Evolutionary conservation across 1,139 yeast genomes (phyloP), one percentile per base, ranked within the genome.

Genomic region (Scheffersomyces quercinus): DNA sequence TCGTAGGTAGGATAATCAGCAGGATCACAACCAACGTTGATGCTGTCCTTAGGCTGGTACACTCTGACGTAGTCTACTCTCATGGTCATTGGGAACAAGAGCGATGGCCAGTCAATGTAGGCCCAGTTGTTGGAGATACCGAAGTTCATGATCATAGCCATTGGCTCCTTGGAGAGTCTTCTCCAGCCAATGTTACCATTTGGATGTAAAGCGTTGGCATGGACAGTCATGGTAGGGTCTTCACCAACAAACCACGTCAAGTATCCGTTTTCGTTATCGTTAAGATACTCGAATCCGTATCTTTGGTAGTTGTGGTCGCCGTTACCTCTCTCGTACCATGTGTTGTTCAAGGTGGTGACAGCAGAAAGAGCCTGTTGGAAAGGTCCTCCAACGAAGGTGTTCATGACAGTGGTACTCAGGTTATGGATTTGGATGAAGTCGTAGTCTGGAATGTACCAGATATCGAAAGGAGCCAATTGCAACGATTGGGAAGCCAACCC

Each of bases 61-160:
- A 63, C 43, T 26, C 67, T 52, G 28, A 62, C 61, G 34, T 58
- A 58, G 38, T 60, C 65, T 11, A 62, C 42, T 16, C 55, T 52
- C 57, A 62, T 51, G 28, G 47, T 47, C 28, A 50, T 47, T n/a
- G 67, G 67, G 50, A 63, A 63, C 20, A 44, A 44, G 38, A 63
- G 43, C 1, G 60, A 49, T 11, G 62, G 61, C 67, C 67, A 63
- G 43, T 62, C 62, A 28, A 63, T 61, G 39, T 61, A 62, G n/a
- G 66, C 65, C 67, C 67, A 63, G 38, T 53, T 59, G 47, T 58
- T 59, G 33, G 67, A 62, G 24, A 63, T 48, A 46, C 67, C 67
- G 46, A 63, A 53, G 44, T 62, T 63, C 51, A 62, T 41, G 40
- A 63, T 48, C 28, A 62, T 45, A 9, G 65, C 51, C 65, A 63